phyloP scores from a whole-genome alignment of 352 stramenopile species.

The Globisporangium uncinulatum region DNA sequence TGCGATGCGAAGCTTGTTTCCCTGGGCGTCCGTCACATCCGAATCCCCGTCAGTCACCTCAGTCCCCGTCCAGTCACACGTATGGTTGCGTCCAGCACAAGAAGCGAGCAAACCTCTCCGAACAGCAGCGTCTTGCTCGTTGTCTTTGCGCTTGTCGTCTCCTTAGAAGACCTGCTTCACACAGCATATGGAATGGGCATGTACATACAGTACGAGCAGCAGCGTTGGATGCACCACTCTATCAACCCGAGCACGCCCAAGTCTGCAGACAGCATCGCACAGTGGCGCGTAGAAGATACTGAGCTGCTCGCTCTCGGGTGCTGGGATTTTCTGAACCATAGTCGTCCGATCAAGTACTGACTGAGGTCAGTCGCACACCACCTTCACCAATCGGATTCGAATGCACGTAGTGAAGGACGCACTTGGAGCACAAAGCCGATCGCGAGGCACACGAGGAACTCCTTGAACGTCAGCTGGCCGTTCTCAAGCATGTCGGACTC shows the following conservation, averaged over 20 bases:
- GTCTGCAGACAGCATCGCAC: constrained; percentile 14
- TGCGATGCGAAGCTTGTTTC: constrained; percentile 73
- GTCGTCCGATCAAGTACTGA: background rate
- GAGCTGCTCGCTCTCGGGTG: constrained; percentile 52
- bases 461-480: constrained; percentile 78
- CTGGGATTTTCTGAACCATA: constrained; percentile 61
- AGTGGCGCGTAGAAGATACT: constrained; percentile 83
- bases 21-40: constrained; percentile 15
- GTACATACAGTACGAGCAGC: background rate
- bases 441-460: constrained; percentile 84
- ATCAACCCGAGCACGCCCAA: background rate
- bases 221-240: background rate
- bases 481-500: constrained; percentile 84
- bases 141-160: constrained; percentile 2
- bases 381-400: background rate
- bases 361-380: too few relatives aligned
- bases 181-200: background rate
- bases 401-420: constrained; percentile 8
- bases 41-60: background rate
- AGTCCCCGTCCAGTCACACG: background rate
- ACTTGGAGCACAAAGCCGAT: constrained; percentile 86
- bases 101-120: constrained; percentile 36
- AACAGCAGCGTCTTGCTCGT: constrained; percentile 48
- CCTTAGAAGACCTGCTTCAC: constrained; percentile 1
- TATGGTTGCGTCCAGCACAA: background rate